Evolutionary conservation across 306 rosid genomes (phyloP).

Genomic region (Casuarina cunninghamiana): DNA sequence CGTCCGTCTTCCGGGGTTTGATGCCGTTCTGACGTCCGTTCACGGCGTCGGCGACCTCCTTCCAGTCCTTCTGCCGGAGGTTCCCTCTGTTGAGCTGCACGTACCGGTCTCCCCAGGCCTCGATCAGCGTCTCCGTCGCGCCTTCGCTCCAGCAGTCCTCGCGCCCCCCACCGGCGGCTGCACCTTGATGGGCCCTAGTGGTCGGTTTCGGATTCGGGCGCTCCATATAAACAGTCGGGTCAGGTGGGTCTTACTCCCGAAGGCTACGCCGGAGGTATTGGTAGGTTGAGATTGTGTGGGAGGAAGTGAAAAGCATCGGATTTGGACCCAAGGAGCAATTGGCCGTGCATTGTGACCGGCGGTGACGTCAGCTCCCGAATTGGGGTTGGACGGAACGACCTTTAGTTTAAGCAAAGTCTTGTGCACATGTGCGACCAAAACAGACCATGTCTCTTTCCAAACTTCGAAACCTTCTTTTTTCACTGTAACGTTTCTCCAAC

Average conservation of each 20-base stretch:
- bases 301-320: slow-evolving; percentile 22
- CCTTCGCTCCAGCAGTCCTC: slow-evolving; percentile 55
- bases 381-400: slow-evolving; percentile 30
- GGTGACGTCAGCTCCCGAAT: slow-evolving; percentile 43
- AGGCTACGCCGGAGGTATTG: background rate
- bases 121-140: slow-evolving; percentile 41
- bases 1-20: slow-evolving; percentile 37
- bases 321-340: slow-evolving; percentile 26
- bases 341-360: slow-evolving; percentile 52
- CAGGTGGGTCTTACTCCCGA: background rate
- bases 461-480: too few relatives aligned
- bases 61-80: slow-evolving; percentile 60
- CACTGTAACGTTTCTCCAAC: too few relatives aligned
- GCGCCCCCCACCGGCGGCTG: slow-evolving; percentile 29
- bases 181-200: slow-evolving; percentile 19
- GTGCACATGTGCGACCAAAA: background rate
- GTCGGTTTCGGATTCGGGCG: background rate
- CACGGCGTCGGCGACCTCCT: slow-evolving; percentile 45
- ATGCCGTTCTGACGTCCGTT: slow-evolving; percentile 27
- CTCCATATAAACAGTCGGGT: slow-evolving; percentile 22
- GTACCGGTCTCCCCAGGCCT: slow-evolving; percentile 53
- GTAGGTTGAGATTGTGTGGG: background rate
- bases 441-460: background rate
- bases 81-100: slow-evolving; percentile 45
- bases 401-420: background rate